Evolutionary conservation across 2,329 filamentous ascomycete genomes (phyloP).

Genomic region (Uncinocarpus reesii): DNA sequence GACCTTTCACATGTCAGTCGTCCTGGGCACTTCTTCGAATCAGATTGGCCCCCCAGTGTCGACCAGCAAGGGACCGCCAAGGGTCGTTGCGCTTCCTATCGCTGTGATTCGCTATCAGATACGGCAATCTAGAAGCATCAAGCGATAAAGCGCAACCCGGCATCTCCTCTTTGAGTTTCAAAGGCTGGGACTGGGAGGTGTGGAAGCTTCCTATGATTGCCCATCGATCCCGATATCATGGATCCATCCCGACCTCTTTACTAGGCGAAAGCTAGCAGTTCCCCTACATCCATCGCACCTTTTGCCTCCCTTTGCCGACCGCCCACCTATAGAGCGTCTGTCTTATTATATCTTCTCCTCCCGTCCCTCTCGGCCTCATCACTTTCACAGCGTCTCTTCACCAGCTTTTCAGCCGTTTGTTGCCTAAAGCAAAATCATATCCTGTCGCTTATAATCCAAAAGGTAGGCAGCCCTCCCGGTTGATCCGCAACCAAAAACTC

Average conservation of each 20-base stretch:
- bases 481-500: too few species aligned
- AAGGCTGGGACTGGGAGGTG: neutral
- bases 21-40: too few species aligned
- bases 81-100: neutral
- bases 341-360: neutral
- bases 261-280: neutral
- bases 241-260: constrained; percentile 3
- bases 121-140: neutral
- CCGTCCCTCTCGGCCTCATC: too few species aligned
- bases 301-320: constrained; percentile 1
- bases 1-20: constrained; percentile 5
- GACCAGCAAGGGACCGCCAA: neutral
- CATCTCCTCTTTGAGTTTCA: neutral
- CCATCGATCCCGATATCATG: neutral
- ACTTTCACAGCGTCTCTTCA: too few species aligned
- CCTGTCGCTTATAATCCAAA: too few species aligned
- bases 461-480: too few species aligned
- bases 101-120: constrained; percentile 1
- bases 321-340: neutral
- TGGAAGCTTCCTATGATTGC: neutral
- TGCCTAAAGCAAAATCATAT: too few species aligned
- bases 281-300: neutral
- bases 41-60: neutral
- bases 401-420: too few species aligned
- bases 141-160: neutral